Conservation (phyloP, 805 yeast species). For the Saccharomycopsis sp. region DNA sequence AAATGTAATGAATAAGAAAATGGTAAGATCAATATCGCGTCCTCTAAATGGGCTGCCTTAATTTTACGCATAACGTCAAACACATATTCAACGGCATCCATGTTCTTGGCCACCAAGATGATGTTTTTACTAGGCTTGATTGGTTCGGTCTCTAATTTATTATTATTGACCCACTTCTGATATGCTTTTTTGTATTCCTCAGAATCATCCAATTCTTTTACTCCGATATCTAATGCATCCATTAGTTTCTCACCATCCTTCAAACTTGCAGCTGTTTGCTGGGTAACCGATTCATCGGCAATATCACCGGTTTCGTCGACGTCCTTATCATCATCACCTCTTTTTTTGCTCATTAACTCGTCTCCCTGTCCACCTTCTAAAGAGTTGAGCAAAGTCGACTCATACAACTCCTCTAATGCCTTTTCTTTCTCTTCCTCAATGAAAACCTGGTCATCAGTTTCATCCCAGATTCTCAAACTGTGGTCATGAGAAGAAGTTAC, state of each 20-base stretch:
- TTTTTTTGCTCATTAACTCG: conserved; percentile 32
- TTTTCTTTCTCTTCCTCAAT: conserved; percentile 94
- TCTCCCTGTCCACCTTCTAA: conserved; percentile 54
- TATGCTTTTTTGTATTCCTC: conserved; percentile 44
- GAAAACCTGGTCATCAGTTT: conserved; percentile 92
- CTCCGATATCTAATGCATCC: conserved; percentile 86
- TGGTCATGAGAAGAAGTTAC: conserved; percentile 90
- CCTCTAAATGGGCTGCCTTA: conserved; percentile 82
- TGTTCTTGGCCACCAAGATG: conserved; percentile 58
- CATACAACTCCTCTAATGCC: conserved; percentile 90
- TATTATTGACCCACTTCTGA: conserved; percentile 36
- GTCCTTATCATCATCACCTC: conserved; percentile 32
- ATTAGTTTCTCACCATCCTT: conserved; percentile 90
- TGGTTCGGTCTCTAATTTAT: conserved; percentile 36
- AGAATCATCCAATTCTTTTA: conserved; percentile 54
- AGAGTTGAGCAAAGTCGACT: conserved; percentile 66
- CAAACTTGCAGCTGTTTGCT: conserved; percentile 83
- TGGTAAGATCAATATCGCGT: conserved; percentile 85
- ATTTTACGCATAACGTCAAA: conserved; percentile 64
- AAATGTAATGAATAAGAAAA: conserved; percentile 74
- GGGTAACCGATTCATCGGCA: conserved; percentile 59
- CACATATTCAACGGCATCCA: conserved; percentile 72
- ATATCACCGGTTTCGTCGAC: conserved; percentile 39
- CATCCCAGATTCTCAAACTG: conserved; percentile 87
- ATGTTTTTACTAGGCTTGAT: conserved; percentile 59